Base-by-base conservation (phyloP, 2,329 filamentous ascomycete genomes). In the Colletotrichum truncatum region DNA sequence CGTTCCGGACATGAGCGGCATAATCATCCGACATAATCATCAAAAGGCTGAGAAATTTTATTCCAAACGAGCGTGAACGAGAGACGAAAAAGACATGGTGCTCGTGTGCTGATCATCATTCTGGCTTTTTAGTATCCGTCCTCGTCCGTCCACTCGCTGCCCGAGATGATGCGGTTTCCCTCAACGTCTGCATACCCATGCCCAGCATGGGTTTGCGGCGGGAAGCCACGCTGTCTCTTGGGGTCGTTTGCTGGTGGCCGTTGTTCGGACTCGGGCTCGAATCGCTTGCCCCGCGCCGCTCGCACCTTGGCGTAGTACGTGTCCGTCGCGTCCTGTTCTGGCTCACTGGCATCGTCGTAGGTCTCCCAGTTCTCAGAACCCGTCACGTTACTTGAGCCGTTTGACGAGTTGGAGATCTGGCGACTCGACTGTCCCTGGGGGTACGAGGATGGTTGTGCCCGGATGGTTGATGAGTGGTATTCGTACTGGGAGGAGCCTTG, bases 281-380 rank as follows among this genome's bases (percentile, higher is more conserved):
- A 83, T 46, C 91, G 85, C 80, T 93, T 94, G 70, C 85, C 85
- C 34, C 88, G 86, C 6, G 90, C 85, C 30, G 90, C 89, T 62
- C 91, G 87, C 57, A 94, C 81, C 77, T 93, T 93, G 69, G 92
- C 91, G 73, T 93, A 93, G 77, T 97, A 97, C 9, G 88, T 85
- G 66, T 96, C 93, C 4, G 89, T 90, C 0, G 87, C 87, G 74
- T 97, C 94, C 23, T 85, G 84, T 72, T 93, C 92, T 0, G 90
- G 88, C 72, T 93, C 91, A 67, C 91, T 93, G 69, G 86, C 89
- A 75, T 97, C 93, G 71, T 96, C 94, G 72, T 96, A 98, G 9
- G 94, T 97, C 78, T 98, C 95, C 95, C 95, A 98, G 76, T 98
- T 98, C 79, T 98, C 95, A 4, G 93, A 97, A 1, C 93, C 93